Percentiles rank a stretch among this genome's conserved stretches.
Evolutionary conservation across 805 yeast genomes (phyloP).

Genomic region (Candida easanensis): DNA sequence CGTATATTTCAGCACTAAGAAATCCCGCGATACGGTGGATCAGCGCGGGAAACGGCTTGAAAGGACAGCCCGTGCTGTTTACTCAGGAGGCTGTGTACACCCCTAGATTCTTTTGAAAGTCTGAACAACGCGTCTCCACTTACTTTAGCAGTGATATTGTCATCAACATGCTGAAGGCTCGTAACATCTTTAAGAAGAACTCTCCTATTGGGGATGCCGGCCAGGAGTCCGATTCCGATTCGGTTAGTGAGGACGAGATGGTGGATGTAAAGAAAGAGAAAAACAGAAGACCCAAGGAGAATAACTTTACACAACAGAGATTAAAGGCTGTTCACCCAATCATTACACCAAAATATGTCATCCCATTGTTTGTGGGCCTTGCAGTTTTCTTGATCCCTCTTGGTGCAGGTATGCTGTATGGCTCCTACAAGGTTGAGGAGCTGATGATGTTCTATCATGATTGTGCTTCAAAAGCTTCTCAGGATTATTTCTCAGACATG

Average conservation of each 20-base stretch:
- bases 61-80: not conserved
- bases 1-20: slow-evolving; percentile 13
- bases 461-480: slow-evolving; percentile 56
- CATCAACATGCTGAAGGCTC: slow-evolving; percentile 18
- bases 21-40: not conserved
- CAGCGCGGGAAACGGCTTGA: not conserved
- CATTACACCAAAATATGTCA: slow-evolving; percentile 83
- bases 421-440: slow-evolving; percentile 70
- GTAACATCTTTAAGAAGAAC: slow-evolving; percentile 26
- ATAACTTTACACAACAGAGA: slow-evolving; percentile 70
- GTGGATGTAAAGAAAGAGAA: slow-evolving; percentile 39
- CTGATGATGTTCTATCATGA: slow-evolving; percentile 71
- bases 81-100: no score
- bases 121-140: not conserved
- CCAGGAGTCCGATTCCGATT: slow-evolving; percentile 37
- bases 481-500: slow-evolving; percentile 43
- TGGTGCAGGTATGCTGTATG: slow-evolving; percentile 78
- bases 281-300: slow-evolving; percentile 65
- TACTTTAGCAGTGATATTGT: no score
- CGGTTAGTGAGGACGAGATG: slow-evolving; percentile 43
- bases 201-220: slow-evolving; percentile 10
- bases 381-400: slow-evolving; percentile 86
- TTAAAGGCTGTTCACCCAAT: slow-evolving; percentile 68
- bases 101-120: no score
- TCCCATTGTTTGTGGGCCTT: slow-evolving; percentile 71